Evolutionary conservation across 495 filamentous ascomycete genomes (phyloP).

Genomic region (Lasiosphaeria ovina): DNA sequence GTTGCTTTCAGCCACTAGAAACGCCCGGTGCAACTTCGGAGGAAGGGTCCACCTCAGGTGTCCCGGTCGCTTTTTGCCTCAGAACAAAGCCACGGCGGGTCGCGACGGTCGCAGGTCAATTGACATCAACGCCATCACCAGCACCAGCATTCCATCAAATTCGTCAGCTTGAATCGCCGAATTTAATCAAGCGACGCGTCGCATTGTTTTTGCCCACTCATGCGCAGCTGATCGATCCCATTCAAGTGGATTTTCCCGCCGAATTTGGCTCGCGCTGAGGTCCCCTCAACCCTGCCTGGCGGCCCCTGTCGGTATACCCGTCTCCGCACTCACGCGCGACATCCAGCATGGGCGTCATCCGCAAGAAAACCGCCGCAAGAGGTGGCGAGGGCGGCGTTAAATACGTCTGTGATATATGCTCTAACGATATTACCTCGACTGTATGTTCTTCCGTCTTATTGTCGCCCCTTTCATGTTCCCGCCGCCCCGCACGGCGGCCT

Average conservation of each 20-base stretch:
- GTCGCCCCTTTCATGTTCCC: not conserved
- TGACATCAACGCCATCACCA: constrained; percentile 1
- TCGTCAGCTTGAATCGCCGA: constrained; percentile 5
- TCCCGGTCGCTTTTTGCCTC: not conserved
- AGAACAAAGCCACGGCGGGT: not conserved
- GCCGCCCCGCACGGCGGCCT: not conserved
- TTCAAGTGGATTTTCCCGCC: constrained; percentile 17
- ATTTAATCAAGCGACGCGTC: constrained; percentile 29
- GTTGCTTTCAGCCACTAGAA: not conserved
- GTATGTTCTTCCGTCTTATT: constrained; percentile 50
- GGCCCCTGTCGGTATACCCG: constrained; percentile 20
- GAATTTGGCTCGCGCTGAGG: constrained; percentile 12
- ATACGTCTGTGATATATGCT: constrained; percentile 95
- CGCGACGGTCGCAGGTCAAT: not conserved
- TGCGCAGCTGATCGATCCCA: constrained; percentile 6
- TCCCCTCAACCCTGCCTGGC: constrained; percentile 8
- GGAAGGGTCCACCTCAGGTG: not conserved
- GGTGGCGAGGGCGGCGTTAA: constrained; percentile 91
- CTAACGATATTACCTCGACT: constrained; percentile 90
- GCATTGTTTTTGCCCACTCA: not conserved
- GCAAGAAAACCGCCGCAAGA: constrained; percentile 87
- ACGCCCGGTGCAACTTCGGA: not conserved
- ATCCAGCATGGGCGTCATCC: constrained; percentile 81
- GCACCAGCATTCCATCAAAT: constrained; percentile 23
- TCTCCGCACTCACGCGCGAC: constrained; percentile 15